Conservation (phyloP, 345 rosid genomes). For the Leavenworthia alabamica region DNA sequence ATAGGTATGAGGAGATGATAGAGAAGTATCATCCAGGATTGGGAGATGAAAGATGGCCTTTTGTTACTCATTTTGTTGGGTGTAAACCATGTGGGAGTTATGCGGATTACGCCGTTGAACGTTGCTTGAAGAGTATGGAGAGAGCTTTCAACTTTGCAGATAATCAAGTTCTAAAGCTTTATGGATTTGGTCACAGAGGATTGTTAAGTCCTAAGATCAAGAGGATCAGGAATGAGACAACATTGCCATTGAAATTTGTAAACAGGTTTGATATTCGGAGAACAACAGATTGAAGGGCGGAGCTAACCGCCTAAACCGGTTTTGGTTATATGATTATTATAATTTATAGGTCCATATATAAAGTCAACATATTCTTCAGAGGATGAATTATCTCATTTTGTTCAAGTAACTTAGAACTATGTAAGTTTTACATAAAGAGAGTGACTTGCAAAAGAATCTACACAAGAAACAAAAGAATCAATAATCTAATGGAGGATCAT, state of each 20-base stretch:
- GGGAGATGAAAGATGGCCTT: slow-evolving; percentile 98
- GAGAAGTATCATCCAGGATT: slow-evolving; percentile 90
- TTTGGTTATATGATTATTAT: too few species aligned
- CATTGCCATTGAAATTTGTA: slow-evolving; percentile 55
- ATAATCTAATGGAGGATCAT: slow-evolving; percentile 3
- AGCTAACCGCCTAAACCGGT: slow-evolving; percentile 29
- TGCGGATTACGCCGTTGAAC: slow-evolving; percentile 88
- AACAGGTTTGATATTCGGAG: slow-evolving; percentile 75
- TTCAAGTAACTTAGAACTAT: background rate
- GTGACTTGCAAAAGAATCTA: background rate
- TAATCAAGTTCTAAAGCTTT: slow-evolving; percentile 81
- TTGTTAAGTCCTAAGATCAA: slow-evolving; percentile 88
- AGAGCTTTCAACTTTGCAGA: slow-evolving; percentile 92
- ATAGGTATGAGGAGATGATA: slow-evolving; percentile 88
- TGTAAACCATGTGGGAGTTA: slow-evolving; percentile 98
- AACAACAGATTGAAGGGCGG: slow-evolving; percentile 26
- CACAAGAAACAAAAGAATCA: slow-evolving; percentile 23
- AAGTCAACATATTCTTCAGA: background rate
- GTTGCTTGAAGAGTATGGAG: slow-evolving; percentile 87
- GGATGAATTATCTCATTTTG: background rate
- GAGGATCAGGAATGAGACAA: slow-evolving; percentile 81
- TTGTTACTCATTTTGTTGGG: slow-evolving; percentile 89
- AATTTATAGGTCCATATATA: background rate
- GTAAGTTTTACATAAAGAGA: slow-evolving; percentile 2
- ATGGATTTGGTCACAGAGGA: slow-evolving; percentile 88